Base-by-base conservation (phyloP, 371 early-diverging fungal species). In the Apophysomyces trapeziformis region DNA sequence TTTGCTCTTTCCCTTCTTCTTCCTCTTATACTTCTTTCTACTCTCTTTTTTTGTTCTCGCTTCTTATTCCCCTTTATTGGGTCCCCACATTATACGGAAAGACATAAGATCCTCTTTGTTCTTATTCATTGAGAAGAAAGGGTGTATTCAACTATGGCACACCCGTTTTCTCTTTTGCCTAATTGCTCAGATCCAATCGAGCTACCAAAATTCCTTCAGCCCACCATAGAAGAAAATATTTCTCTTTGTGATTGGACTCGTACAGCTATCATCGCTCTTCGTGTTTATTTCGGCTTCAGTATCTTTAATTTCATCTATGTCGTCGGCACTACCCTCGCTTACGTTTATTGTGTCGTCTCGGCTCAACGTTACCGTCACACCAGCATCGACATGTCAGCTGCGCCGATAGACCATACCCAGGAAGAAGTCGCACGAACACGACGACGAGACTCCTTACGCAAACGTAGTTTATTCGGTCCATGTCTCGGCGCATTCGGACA, bases 401-500 rank as follows among this genome's bases (percentile, higher is more conserved):
- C 63, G 12, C 37, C 46, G n/a, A 59, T n/a, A 8, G 9, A 18
- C n/a, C 45, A 43, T 38, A 67, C 39, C 5, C 57, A 41, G 12
- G 50, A 37, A 12, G 54, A 60, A 56, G 57, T 46, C n/a, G 56
- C 62, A 14, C 45, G 37, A 12, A 18, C 54, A 50, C 16, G 54
- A 50, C 54, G 54, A 50, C 38, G 59, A 11, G 36, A 68, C 37
- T 63, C 68, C 13, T 11, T 75, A 21, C 61, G 60, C n/a, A 70
- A 72, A 36, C 37, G 73, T 56, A 66, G 70, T 5, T 35, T 70
- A 1, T 41, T 60, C 9, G 63, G 60, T 7, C 66, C 70, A 14
- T 62, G 60, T 4, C 37, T 75, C 21, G 73, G 72, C n/a, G 72
- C 73, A 4, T 21, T 70, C 1, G 76, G 76, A 14, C 68, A 75